Base-by-base conservation (phyloP, 2,329 filamentous ascomycete genomes). In the Sphaerulina vaccinii region DNA sequence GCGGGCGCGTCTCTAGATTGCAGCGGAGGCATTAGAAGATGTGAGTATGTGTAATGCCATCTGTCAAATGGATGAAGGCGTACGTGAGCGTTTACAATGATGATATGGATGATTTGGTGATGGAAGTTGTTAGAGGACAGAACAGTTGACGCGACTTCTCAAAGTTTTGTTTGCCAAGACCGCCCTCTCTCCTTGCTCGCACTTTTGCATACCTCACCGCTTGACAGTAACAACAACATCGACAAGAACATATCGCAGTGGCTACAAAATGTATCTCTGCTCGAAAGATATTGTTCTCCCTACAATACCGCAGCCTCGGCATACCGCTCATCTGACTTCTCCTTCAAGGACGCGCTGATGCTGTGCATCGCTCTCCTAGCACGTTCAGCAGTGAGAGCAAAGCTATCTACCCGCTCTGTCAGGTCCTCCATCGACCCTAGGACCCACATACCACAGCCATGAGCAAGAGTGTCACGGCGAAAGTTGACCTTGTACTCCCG, bases 401-500 rank as follows among this genome's bases (percentile, higher is more conserved):
- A 59, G 21, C 56, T 52, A 29, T 63, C 61, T 23, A 47, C 49
- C 3, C 61, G 55, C n/a, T 54, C 43, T 15, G 52, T 51, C 1
- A 40, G 19, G 23, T 62, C 53, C 9, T 59, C 58, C 41, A 63
- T 40, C 3, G 54, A 56, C 1, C 61, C 61, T 23, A 63, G 43
- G 10, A 62, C 33, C 62, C 62, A 64, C 37, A 64, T 39, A 7
- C 59, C 59, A 21, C 52, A 60, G 8, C 52, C 59, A 16, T 49
- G 45, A 16, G 44, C 42, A 18, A 60, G 27, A 19, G 45, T 36
- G 21, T 57, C 49, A 10, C 55, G 49, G 15, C 55, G 56, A 49
- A 63, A 61, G 41, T 63, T 61, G 51, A 64, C 51, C 5, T 47
- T 54, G 33, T 63, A 63, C 13, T 60, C 59, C 9, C 42, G 43